These are phyloP conservation scores for Yamadazyma paraphyllophila DNA, from an alignment of 805 yeast genomes.

Conservation along the genomic window DNA sequence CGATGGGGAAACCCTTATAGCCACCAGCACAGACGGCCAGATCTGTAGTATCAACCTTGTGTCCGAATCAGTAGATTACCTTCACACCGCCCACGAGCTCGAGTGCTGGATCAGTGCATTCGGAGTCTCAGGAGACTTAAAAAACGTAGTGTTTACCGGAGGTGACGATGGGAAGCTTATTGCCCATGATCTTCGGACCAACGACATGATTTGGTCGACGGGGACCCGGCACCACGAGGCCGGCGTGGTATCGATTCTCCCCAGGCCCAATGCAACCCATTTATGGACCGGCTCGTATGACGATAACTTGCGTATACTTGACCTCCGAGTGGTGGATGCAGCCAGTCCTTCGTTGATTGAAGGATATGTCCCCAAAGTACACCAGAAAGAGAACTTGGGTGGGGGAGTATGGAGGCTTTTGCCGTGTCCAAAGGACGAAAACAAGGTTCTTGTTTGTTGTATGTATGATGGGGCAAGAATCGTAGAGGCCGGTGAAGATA, in stretches of 20 bases:
- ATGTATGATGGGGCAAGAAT: constrained; percentile 95
- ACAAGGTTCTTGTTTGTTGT: constrained; percentile 72
- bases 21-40: constrained; percentile 71
- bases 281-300: constrained; percentile 93
- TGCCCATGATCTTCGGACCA: constrained; percentile 62
- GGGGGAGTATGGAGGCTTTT: constrained; percentile 96
- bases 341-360: constrained; percentile 33
- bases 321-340: constrained; percentile 55
- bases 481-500: constrained; percentile 29
- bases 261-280: constrained; percentile 42
- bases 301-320: constrained; percentile 68
- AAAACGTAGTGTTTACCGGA: constrained; percentile 71
- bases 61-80: constrained; percentile 16
- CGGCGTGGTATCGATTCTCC: constrained; percentile 82
- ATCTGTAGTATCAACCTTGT: constrained; percentile 41
- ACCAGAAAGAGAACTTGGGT: constrained; percentile 53
- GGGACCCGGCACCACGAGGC: constrained; percentile 71
- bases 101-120: constrained; percentile 90
- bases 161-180: constrained; percentile 83
- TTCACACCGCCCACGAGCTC: constrained; percentile 52
- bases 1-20: constrained; percentile 13
- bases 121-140: constrained; percentile 53
- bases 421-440: constrained; percentile 51
- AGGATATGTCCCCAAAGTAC: constrained; percentile 53
- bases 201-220: constrained; percentile 38